Evolutionary conservation across 1,284 basidiomycete species (phyloP).

Genomic region (Gymnopus androsaceus): DNA sequence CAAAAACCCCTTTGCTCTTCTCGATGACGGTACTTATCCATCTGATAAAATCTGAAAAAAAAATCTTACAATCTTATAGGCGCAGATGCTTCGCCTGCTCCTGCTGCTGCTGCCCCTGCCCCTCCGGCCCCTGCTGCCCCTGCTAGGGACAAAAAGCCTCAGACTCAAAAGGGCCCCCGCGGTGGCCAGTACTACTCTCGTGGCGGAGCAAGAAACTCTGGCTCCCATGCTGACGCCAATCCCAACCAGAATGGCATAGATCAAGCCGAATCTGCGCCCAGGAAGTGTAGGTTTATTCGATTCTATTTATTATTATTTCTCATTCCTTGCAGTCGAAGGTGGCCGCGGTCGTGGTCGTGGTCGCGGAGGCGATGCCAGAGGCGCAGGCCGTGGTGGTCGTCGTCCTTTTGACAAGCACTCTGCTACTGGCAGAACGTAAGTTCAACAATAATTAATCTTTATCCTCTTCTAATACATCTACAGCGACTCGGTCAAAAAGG

Average conservation of each 20-base stretch:
- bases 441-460: slow-evolving; percentile 16
- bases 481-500: slow-evolving; percentile 90
- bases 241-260: slow-evolving; percentile 40
- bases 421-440: slow-evolving; percentile 77
- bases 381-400: slow-evolving; percentile 47
- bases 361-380: slow-evolving; percentile 48
- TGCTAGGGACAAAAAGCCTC: slow-evolving; percentile 43
- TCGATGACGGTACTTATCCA: slow-evolving; percentile 46
- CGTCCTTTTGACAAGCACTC: slow-evolving; percentile 80
- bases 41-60: neutral
- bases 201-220: slow-evolving; percentile 51
- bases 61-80: slow-evolving; percentile 26
- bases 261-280: slow-evolving; percentile 49
- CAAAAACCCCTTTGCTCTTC: slow-evolving; percentile 78
- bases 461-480: slow-evolving; percentile 13
- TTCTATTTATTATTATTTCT: slow-evolving; percentile 14
- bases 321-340: slow-evolving; percentile 40
- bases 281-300: slow-evolving; percentile 49
- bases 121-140: slow-evolving; percentile 42
- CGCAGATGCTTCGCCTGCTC: slow-evolving; percentile 51
- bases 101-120: slow-evolving; percentile 42
- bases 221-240: slow-evolving; percentile 38
- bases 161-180: slow-evolving; percentile 62
- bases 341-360: slow-evolving; percentile 32
- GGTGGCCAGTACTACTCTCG: slow-evolving; percentile 75